Evolutionary conservation across 73 alveolate genomes (phyloP).

Genomic region (Uronychia binucleata): DNA sequence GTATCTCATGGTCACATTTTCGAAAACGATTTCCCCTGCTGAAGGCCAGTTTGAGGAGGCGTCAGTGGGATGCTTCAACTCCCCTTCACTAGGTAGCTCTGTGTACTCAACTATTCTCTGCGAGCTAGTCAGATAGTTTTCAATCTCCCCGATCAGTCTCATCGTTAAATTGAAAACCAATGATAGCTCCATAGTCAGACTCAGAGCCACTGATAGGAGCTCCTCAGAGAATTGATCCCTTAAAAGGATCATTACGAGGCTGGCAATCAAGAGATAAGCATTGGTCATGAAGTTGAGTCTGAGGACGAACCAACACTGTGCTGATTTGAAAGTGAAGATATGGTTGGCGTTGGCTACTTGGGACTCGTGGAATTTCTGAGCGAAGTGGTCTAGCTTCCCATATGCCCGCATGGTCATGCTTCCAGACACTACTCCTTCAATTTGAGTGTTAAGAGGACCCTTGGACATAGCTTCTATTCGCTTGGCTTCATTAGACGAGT

Average conservation of each 20-base stretch:
- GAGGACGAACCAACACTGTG: conserved; percentile 2
- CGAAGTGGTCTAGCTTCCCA: neutral
- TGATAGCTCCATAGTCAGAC: conserved; percentile 3
- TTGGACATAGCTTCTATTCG: conserved; percentile 24
- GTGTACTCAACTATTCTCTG: conserved; percentile 43
- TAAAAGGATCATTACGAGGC: conserved; percentile 18
- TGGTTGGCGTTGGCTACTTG: neutral
- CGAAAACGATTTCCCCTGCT: conserved; percentile 45
- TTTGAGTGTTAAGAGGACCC: conserved; percentile 20
- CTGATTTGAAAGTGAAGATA: conserved; percentile 6
- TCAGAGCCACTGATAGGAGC: conserved; percentile 13
- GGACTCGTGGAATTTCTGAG: neutral
- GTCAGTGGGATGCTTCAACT: conserved; percentile 1
- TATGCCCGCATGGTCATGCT: conserved; percentile 8
- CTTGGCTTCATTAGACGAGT: conserved; percentile 2
- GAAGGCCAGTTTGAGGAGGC: conserved; percentile 15
- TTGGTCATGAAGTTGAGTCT: neutral
- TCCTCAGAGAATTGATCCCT: conserved; percentile 18
- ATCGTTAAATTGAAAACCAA: conserved; percentile 5
- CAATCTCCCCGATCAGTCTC: conserved; percentile 17
- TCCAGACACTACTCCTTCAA: conserved; percentile 2
- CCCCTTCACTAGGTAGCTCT: conserved; percentile 35
- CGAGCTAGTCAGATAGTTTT: conserved; percentile 31
- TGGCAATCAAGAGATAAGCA: neutral
- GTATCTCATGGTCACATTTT: conserved; percentile 48